A percentile compares a stretch with the other conserved stretches of the same genome.
These are phyloP conservation scores for Eutrema japonicum DNA, from an alignment of 345 rosid genomes.

Conservation along the genomic window DNA sequence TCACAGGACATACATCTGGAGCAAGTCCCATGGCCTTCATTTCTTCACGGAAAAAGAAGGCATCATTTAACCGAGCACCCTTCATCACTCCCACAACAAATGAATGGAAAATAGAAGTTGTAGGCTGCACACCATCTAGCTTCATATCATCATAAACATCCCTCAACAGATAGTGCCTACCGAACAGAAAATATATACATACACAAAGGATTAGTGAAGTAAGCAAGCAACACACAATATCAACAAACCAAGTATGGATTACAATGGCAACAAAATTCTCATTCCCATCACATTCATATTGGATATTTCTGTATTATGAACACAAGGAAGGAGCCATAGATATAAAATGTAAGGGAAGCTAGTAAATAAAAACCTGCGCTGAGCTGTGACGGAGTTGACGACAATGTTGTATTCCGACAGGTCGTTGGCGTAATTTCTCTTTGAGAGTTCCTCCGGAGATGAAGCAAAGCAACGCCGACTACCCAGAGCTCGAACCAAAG, in stretches of 20 bases:
- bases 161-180: conserved; percentile 69
- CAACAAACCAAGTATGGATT: conserved; percentile 2
- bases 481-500: conserved; percentile 55
- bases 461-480: conserved; percentile 58
- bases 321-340: background rate
- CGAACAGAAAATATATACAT: background rate
- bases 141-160: conserved; percentile 90
- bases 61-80: conserved; percentile 83
- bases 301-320: background rate
- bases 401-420: conserved; percentile 77
- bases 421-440: conserved; percentile 80
- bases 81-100: conserved; percentile 86
- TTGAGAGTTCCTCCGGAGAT: conserved; percentile 54
- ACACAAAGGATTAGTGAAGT: background rate
- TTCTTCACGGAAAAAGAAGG: conserved; percentile 80
- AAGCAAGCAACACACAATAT: background rate
- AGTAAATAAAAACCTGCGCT: conserved; percentile 58
- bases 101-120: conserved; percentile 72
- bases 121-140: conserved; percentile 93
- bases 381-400: conserved; percentile 59
- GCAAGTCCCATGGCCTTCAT: conserved; percentile 89
- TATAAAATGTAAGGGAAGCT: background rate
- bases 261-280: background rate
- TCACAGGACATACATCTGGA: conserved; percentile 70
- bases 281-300: background rate